Conservation (phyloP, 257 asterid genomes). For the Datura wrightii region DNA sequence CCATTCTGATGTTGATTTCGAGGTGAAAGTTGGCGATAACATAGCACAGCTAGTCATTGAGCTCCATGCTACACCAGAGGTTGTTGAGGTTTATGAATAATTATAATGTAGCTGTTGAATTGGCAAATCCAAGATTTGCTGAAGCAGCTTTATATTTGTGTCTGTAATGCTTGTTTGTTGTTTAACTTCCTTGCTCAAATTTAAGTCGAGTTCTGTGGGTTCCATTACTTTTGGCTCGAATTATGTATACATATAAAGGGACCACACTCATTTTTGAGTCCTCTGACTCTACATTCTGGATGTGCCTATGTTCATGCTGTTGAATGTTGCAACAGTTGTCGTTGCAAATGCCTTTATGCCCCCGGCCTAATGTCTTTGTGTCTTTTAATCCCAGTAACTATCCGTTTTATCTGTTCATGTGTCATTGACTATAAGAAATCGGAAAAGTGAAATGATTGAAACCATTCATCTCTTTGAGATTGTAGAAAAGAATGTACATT, state of each 20-base stretch:
- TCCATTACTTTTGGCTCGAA: neutral
- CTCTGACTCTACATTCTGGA: neutral
- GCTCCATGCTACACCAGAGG: slow-evolving; percentile 54
- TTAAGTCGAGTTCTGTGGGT: neutral
- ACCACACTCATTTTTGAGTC: neutral
- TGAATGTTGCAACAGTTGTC: neutral
- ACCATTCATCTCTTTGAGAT: neutral
- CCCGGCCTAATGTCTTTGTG: neutral
- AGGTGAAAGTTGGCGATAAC: slow-evolving; percentile 57
- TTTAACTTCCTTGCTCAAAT: neutral
- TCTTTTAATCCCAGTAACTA: neutral
- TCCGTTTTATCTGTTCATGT: neutral
- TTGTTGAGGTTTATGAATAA: slow-evolving; percentile 54
- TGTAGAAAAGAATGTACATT: neutral
- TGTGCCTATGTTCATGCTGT: slow-evolving; percentile 11
- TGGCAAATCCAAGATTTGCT: too few species aligned
- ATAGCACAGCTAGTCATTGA: slow-evolving; percentile 64
- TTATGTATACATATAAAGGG: neutral
- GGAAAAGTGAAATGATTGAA: neutral
- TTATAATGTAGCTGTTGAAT: slow-evolving; percentile 8
- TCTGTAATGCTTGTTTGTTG: too few species aligned
- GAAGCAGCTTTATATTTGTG: too few species aligned
- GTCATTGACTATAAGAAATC: neutral
- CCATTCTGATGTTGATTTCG: slow-evolving; percentile 58
- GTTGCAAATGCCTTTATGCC: neutral